phyloP scores from a whole-genome alignment of 805 yeast species.

The Candida railenensis region DNA sequence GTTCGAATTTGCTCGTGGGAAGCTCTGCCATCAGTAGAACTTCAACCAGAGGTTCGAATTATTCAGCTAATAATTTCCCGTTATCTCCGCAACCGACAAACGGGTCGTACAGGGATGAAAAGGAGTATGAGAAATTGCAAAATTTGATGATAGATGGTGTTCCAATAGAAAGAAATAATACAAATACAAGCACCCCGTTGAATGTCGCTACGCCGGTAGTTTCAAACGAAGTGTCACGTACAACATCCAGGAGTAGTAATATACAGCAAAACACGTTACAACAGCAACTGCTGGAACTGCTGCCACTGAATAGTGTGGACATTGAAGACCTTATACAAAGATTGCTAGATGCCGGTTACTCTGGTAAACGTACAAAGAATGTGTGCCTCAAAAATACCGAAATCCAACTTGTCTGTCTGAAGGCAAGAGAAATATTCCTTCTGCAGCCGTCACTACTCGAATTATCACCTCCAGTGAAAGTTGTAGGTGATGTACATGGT shows the following conservation, averaged over 20 bases:
- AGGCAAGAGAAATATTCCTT: constrained; percentile 85
- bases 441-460: constrained; percentile 90
- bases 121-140: neutral
- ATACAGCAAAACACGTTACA: constrained; percentile 9
- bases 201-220: neutral
- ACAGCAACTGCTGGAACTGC: constrained; percentile 7
- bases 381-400: constrained; percentile 89
- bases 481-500: constrained; percentile 95
- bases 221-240: neutral
- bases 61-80: neutral
- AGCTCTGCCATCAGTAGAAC: constrained; percentile 10
- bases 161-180: neutral
- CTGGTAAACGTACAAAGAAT: constrained; percentile 87
- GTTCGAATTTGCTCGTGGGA: constrained; percentile 6
- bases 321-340: constrained; percentile 90
- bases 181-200: constrained; percentile 1
- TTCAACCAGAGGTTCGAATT: constrained; percentile 8
- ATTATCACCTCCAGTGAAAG: constrained; percentile 80
- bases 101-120: neutral
- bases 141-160: neutral
- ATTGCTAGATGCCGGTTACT: constrained; percentile 91
- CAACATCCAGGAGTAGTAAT: neutral
- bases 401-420: constrained; percentile 80
- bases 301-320: constrained; percentile 31
- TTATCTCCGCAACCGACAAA: constrained; percentile 1